Conservation (phyloP, 2,329 filamentous ascomycete genomes). For the Purpureocillium takamizusanense region DNA sequence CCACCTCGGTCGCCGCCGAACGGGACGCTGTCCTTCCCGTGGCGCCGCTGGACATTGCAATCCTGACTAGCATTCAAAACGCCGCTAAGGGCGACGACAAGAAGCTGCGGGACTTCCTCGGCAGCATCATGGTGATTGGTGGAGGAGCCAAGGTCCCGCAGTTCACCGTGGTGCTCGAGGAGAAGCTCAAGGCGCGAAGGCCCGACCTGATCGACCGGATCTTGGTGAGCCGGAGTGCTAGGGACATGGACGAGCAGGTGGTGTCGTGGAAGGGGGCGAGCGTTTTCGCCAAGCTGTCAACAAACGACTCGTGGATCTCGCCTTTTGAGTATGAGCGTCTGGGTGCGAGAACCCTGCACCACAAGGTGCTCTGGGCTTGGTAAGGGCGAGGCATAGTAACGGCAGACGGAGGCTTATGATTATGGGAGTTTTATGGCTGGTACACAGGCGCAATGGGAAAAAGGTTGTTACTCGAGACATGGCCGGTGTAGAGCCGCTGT, state of each 20-base stretch:
- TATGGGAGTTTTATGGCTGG: conserved; percentile 1
- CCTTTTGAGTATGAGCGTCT: conserved; percentile 80
- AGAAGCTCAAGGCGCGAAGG: conserved; percentile 60
- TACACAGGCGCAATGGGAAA: too few species aligned
- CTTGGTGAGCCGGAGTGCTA: conserved; percentile 60
- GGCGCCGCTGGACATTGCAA: conserved; percentile 78
- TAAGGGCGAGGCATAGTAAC: conserved; percentile 16
- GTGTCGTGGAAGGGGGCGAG: conserved; percentile 96
- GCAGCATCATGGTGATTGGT: conserved; percentile 83
- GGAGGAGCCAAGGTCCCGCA: conserved; percentile 74
- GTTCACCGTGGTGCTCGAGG: conserved; percentile 76
- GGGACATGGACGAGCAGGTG: conserved; percentile 96
- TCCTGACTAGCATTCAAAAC: conserved; percentile 80
- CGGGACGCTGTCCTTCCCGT: conserved; percentile 75
- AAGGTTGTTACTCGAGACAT: too few species aligned
- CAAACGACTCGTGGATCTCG: conserved; percentile 94
- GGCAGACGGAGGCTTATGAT: neutral
- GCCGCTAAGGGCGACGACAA: conserved; percentile 85
- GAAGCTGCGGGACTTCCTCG: conserved; percentile 82
- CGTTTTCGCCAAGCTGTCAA: conserved; percentile 85
- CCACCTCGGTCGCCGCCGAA: conserved; percentile 51
- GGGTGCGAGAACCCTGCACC: conserved; percentile 71
- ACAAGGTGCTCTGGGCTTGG: conserved; percentile 65
- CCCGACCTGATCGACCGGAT: conserved; percentile 53
- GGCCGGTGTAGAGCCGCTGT: too few species aligned